These are phyloP conservation scores for Penicillium sp. DNA, from an alignment of 2,329 filamentous ascomycete genomes.

Conservation along the genomic window DNA sequence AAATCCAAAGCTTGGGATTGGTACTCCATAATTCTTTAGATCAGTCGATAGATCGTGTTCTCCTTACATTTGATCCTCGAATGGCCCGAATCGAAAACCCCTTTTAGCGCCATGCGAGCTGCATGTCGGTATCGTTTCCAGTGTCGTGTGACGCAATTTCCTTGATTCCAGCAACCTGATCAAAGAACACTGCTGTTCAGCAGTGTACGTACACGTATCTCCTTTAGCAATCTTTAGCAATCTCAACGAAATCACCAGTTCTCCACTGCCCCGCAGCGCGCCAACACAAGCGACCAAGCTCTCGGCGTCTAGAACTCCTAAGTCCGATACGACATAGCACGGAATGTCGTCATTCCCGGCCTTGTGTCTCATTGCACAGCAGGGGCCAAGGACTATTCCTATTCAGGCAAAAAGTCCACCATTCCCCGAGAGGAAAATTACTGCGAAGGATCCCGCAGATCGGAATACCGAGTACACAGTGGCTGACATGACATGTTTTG, in stretches of 20 bases:
- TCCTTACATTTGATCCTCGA: background rate
- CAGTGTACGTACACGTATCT: background rate
- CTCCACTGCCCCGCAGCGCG: constrained; percentile 18
- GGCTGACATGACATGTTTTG: background rate
- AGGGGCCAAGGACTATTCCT: constrained; percentile 5
- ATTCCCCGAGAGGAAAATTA: background rate
- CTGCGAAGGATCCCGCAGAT: constrained; percentile 4
- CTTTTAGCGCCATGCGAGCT: constrained; percentile 13
- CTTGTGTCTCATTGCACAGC: constrained; percentile 2
- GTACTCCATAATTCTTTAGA: background rate
- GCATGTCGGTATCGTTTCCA: constrained; percentile 12
- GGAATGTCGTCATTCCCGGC: constrained; percentile 10
- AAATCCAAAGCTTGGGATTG: constrained; percentile 10
- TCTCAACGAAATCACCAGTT: background rate
- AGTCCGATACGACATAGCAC: background rate
- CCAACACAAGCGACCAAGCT: constrained; percentile 18
- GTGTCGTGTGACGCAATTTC: constrained; percentile 14
- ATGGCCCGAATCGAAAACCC: no score
- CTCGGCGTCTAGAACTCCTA: constrained; percentile 10
- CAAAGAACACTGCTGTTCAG: background rate
- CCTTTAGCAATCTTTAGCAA: background rate
- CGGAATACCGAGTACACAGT: background rate
- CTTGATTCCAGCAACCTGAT: background rate
- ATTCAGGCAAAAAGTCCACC: background rate
- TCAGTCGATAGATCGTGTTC: constrained; percentile 6